These are phyloP conservation scores for Calamus simplicifolius DNA, from an alignment of 176 grass and related monocot species.

Conservation along the genomic window DNA sequence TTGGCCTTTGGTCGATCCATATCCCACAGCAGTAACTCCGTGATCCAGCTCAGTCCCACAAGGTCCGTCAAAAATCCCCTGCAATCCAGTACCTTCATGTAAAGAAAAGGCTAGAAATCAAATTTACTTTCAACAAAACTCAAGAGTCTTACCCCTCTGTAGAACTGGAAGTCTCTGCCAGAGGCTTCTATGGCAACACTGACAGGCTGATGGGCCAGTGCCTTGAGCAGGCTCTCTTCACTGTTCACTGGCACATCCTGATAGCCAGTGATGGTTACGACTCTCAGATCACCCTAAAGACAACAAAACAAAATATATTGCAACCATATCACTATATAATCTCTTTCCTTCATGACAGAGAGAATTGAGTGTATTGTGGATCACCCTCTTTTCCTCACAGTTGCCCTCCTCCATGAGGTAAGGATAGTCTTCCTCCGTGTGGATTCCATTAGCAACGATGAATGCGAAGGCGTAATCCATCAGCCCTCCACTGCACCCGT, in stretches of 20 bases:
- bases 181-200: constrained; percentile 11
- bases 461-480: constrained; percentile 17
- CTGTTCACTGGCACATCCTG: constrained; percentile 12
- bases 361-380: no score
- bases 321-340: no score
- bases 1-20: background rate
- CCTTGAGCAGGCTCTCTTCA: constrained; percentile 8
- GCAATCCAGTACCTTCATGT: background rate
- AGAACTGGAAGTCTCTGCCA: constrained; percentile 15
- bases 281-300: background rate
- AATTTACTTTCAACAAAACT: no score
- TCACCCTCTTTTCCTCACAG: background rate
- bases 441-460: background rate
- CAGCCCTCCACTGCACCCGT: constrained; percentile 3
- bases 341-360: no score
- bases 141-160: background rate
- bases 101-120: no score
- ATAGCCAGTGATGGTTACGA: constrained; percentile 6
- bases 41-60: constrained; percentile 13
- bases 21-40: constrained; percentile 6
- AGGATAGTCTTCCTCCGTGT: constrained; percentile 7
- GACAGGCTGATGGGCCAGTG: constrained; percentile 7
- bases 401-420: constrained; percentile 11
- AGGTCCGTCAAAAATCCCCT: constrained; percentile 11
- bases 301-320: no score